phyloP scores from a whole-genome alignment of 2,329 filamentous ascomycete genomes.

The Chaetomiaceae sp. region DNA sequence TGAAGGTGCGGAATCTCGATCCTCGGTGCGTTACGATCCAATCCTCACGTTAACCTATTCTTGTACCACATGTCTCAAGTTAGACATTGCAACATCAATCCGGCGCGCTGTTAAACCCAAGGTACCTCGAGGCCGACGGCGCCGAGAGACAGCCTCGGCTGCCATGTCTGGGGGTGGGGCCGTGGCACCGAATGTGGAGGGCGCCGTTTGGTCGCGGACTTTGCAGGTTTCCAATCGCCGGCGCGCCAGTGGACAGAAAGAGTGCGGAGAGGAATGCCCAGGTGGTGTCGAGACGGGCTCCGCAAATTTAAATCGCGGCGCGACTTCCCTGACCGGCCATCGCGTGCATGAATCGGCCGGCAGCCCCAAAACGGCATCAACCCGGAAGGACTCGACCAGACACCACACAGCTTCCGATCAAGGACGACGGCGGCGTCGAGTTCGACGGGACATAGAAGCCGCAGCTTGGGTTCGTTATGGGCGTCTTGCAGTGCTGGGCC shows the following conservation, averaged over 20 bases:
- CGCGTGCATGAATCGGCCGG: slow-evolving; percentile 20
- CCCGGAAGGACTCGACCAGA: background rate
- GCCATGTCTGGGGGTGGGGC: slow-evolving; percentile 9
- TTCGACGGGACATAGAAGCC: too few species aligned
- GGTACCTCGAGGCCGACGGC: background rate
- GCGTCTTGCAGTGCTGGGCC: too few species aligned
- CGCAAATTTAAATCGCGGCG: slow-evolving; percentile 3
- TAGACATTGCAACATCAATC: background rate
- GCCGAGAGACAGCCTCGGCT: slow-evolving; percentile 20
- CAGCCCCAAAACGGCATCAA: background rate
- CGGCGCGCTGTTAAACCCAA: background rate
- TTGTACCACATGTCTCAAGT: background rate
- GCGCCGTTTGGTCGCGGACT: background rate
- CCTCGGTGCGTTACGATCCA: too few species aligned
- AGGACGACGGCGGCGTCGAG: too few species aligned
- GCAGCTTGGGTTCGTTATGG: too few species aligned
- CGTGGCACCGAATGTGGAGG: slow-evolving; percentile 11
- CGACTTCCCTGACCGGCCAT: slow-evolving; percentile 13
- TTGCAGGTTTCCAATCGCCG: slow-evolving; percentile 13
- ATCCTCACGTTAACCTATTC: too few species aligned
- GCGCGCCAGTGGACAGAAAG: background rate
- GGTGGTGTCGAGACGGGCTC: background rate
- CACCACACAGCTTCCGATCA: too few species aligned
- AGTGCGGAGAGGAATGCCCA: too few species aligned
- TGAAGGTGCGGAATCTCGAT: too few species aligned